Evolutionary conservation across 208 protist species (phyloP).

Genomic region (Trichomonas vaginalis): DNA sequence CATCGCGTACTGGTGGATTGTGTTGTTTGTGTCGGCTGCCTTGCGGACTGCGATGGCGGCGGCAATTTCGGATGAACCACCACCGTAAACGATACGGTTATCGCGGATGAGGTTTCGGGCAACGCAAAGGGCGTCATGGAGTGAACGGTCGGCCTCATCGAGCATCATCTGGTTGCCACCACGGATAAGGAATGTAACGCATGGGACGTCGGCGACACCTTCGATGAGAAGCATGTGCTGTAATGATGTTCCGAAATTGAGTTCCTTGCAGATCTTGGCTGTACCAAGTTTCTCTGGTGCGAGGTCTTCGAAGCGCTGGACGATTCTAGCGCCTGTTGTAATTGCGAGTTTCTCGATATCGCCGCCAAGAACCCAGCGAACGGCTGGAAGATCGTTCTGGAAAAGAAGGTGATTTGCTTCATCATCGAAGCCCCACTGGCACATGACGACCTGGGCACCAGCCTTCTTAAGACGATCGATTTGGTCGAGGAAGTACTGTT

Average conservation of each 20-base stretch:
- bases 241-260: conserved; percentile 45
- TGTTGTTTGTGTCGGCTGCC: conserved; percentile 21
- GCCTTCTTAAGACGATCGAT: conserved; percentile 67
- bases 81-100: conserved; percentile 97
- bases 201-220: conserved; percentile 83
- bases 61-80: conserved; percentile 92
- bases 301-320: conserved; percentile 95
- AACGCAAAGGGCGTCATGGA: conserved; percentile 99
- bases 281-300: conserved; percentile 78
- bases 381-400: conserved; percentile 89
- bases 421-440: conserved; percentile 99
- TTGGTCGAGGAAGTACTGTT: conserved; percentile 89
- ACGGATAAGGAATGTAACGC: conserved; percentile 96
- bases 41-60: conserved; percentile 58
- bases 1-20: conserved; percentile 94
- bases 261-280: conserved; percentile 54
- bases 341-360: conserved; percentile 99
- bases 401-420: conserved; percentile 99
- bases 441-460: conserved; percentile 91
- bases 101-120: conserved; percentile 96
- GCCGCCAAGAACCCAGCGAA: conserved; percentile 98
- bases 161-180: conserved; percentile 99
- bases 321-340: conserved; percentile 91
- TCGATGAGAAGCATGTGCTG: conserved; percentile 95
- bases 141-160: conserved; percentile 94